Evolutionary conservation across 1,284 basidiomycete genomes (phyloP).

Genomic region (Ganoderma resinaceum): DNA sequence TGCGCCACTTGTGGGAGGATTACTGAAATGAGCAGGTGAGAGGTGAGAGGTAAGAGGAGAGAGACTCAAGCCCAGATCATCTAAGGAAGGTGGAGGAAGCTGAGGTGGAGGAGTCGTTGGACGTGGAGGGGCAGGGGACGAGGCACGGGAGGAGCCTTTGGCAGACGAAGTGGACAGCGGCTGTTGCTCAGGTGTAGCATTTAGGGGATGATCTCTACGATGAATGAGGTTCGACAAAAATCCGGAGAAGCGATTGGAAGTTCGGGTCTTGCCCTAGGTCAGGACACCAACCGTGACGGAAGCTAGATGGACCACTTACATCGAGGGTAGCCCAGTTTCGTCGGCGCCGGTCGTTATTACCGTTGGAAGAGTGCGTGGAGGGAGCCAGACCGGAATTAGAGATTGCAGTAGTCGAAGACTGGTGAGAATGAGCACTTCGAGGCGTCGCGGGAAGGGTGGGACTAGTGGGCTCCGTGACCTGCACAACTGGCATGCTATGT

Average conservation of each 20-base stretch:
- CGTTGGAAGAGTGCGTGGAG: constrained; percentile 23
- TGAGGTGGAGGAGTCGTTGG: constrained; percentile 72
- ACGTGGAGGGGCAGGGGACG: constrained; percentile 58
- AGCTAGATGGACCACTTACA: constrained; percentile 33
- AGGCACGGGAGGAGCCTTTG: constrained; percentile 50
- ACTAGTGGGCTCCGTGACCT: constrained; percentile 50
- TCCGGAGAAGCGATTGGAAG: constrained; percentile 77
- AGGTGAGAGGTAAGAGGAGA: constrained; percentile 70
- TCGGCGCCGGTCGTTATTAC: constrained; percentile 33
- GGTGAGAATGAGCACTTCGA: constrained; percentile 37
- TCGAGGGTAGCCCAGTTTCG: constrained; percentile 34
- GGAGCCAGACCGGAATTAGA: constrained; percentile 34
- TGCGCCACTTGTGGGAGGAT: constrained; percentile 76
- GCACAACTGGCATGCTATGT: constrained; percentile 63
- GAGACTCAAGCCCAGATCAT: constrained; percentile 78
- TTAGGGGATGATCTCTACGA: constrained; percentile 59
- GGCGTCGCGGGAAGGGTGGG: constrained; percentile 37
- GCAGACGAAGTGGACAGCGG: constrained; percentile 34
- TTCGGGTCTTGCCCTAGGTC: constrained; percentile 52
- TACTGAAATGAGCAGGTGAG: constrained; percentile 76
- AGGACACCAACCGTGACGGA: constrained; percentile 21
- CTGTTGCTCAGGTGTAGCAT: constrained; percentile 35
- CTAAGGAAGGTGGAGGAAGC: constrained; percentile 70
- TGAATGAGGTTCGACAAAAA: constrained; percentile 83
- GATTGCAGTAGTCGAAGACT: constrained; percentile 24